Base-by-base conservation (phyloP, 2,329 filamentous ascomycete species). In the Raffaelea arxii region DNA sequence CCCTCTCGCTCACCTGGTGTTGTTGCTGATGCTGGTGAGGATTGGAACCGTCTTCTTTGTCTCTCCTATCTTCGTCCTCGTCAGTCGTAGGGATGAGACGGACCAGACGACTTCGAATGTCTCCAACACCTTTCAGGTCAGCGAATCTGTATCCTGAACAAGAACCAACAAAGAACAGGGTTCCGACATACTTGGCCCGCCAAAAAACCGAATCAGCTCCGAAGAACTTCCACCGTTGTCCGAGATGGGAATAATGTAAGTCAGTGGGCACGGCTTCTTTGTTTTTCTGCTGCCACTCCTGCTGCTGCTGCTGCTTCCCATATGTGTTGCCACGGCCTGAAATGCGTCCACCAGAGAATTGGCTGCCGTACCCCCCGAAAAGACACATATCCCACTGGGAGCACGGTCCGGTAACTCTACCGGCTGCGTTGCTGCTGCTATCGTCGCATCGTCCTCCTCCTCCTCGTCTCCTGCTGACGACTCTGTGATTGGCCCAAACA, bases 161-260 rank as follows among this genome's bases (percentile, higher is more conserved):
- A 23, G 32, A 25, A 56, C 4, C n/a, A 5, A 16, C 14, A 27
- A 43, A 25, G 6, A 23, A 11, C 2, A 16, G 30, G n/a, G 19
- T n/a, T 19, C 4, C 3, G 4, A 49, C 65, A 47, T 67, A 83
- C 91, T 91, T 53, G 91, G 91, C 1, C 92, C 92, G 14, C 91
- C 92, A 65, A 97, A 92, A 30, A 97, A 89, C 30, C 92, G 78
- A 54, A 96, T 94, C 57, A 96, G 71, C 68, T 97, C 91, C 39
- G 87, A 94, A 3, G 89, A 94, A 56, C 86, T 94, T 35, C 91
- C 91, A 42, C 91, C 91, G 65, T 97, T 97, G 66, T 97, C 91
- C 54, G 86, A 92, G 61, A 96, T 95, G 30, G 91, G 91, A 44
- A 97, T 94, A 49, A 96, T 80, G 63, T 94, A 94, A 65, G 79